Evolutionary conservation across 192 early-diverging fungal species (phyloP).

Genomic region (Backusella psychrophila): DNA sequence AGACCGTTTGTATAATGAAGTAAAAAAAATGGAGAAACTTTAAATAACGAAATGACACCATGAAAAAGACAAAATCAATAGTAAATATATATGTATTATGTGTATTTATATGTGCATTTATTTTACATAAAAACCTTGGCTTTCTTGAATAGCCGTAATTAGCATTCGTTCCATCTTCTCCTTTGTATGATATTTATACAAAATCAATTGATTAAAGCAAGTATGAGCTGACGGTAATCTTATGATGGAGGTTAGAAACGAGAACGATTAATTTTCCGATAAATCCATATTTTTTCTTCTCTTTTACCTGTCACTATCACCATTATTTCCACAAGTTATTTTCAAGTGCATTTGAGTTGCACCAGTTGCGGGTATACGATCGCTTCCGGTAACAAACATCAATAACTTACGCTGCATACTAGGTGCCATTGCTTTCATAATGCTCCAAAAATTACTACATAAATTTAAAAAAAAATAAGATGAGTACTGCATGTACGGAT

Average conservation of each 20-base stretch:
- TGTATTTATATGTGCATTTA: conserved; percentile 26
- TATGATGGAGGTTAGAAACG: background rate
- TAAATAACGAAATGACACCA: background rate
- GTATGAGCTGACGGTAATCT: conserved; percentile 91
- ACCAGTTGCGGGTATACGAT: conserved; percentile 83
- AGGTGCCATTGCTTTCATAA: conserved; percentile 65
- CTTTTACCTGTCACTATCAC: conserved; percentile 34
- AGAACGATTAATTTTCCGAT: background rate
- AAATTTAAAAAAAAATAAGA: background rate
- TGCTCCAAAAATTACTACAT: conserved; percentile 71
- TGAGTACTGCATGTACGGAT: background rate
- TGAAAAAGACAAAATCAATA: too few relatives aligned
- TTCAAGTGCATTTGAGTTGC: conserved; percentile 63
- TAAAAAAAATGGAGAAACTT: background rate
- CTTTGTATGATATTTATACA: conserved; percentile 72
- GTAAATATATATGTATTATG: too few relatives aligned
- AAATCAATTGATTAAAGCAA: conserved; percentile 89
- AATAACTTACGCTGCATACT: conserved; percentile 71
- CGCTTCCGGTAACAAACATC: conserved; percentile 91
- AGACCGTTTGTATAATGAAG: background rate
- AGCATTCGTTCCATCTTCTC: conserved; percentile 70
- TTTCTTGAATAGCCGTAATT: conserved; percentile 71
- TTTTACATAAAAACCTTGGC: conserved; percentile 74
- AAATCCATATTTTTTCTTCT: background rate
- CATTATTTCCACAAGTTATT: conserved; percentile 67